Evolutionary conservation across 805 yeast genomes (phyloP).

Genomic region (Jamesozyma piceae): DNA sequence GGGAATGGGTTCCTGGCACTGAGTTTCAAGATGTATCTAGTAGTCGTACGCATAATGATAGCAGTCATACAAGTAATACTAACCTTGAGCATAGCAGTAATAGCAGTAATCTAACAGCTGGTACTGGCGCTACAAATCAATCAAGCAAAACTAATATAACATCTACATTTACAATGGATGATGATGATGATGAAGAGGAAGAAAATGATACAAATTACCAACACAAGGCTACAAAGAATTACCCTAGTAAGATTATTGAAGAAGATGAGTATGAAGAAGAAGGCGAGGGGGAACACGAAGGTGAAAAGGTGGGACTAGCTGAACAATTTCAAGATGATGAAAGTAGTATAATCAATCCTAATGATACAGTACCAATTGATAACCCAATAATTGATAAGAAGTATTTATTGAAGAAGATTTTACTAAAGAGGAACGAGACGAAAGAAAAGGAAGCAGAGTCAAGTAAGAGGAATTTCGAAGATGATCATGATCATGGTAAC

Average conservation of each 20-base stretch:
- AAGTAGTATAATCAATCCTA: constrained; percentile 1
- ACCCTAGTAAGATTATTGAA: background rate
- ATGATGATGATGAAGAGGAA: background rate
- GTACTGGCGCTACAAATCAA: background rate
- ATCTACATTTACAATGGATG: constrained; percentile 3
- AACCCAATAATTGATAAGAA: constrained; percentile 20
- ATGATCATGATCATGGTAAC: constrained; percentile 9
- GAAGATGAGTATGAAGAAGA: background rate
- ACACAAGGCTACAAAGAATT: background rate
- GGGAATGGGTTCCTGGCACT: constrained; percentile 9
- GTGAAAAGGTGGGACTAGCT: constrained; percentile 8
- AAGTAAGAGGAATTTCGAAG: constrained; percentile 10
- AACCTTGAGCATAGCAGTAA: background rate
- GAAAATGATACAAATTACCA: background rate
- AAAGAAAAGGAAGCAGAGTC: background rate
- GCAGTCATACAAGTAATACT: background rate
- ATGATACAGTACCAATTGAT: constrained; percentile 20
- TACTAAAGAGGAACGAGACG: background rate
- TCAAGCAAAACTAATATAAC: constrained; percentile 2
- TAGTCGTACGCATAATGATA: constrained; percentile 3
- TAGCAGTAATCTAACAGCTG: background rate
- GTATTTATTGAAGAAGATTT: constrained; percentile 5
- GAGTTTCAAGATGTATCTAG: constrained; percentile 8
- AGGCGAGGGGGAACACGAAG: constrained; percentile 7
- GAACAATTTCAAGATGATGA: background rate